Conservation (phyloP, 306 rosid genomes). For the Quercus variabilis region DNA sequence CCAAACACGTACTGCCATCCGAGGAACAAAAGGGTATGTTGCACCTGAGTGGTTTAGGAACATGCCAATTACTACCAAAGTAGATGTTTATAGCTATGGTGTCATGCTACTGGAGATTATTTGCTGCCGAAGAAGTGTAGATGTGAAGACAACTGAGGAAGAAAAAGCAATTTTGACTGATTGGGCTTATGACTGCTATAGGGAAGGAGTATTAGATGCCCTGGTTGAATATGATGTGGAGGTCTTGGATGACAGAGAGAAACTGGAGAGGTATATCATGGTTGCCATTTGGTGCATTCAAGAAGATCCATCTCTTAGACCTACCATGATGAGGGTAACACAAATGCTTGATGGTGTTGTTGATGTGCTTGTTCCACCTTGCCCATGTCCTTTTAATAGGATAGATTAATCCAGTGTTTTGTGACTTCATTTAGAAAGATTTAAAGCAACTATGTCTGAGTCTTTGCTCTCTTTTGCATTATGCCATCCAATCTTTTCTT, state of each 20-base stretch:
- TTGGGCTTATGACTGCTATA: slow-evolving; percentile 40
- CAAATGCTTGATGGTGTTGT: slow-evolving; percentile 23
- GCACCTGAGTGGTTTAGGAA: slow-evolving; percentile 28
- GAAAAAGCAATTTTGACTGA: slow-evolving; percentile 22
- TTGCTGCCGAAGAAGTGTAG: slow-evolving; percentile 23
- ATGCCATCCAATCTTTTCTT: no score
- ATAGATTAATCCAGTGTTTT: no score
- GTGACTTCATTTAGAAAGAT: no score
- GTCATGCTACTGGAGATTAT: slow-evolving; percentile 22
- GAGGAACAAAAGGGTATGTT: slow-evolving; percentile 33
- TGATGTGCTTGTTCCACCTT: slow-evolving; percentile 7
- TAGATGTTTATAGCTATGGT: slow-evolving; percentile 29
- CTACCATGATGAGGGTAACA: slow-evolving; percentile 19
- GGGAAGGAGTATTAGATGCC: slow-evolving; percentile 2
- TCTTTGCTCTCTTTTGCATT: no score
- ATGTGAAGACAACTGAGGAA: neutral
- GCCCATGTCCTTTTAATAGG: neutral
- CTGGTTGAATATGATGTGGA: slow-evolving; percentile 18
- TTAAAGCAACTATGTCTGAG: no score
- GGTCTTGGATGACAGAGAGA: slow-evolving; percentile 6
- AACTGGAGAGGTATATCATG: slow-evolving; percentile 23
- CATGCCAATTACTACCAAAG: slow-evolving; percentile 16
- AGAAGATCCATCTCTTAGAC: slow-evolving; percentile 13
- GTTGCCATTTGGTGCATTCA: slow-evolving; percentile 30
- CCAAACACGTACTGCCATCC: neutral